A percentile compares a stretch with the other conserved stretches of the same genome.
Conservation (phyloP, 139 green algal genomes). For the Raphidocelis subcapitata region DNA sequence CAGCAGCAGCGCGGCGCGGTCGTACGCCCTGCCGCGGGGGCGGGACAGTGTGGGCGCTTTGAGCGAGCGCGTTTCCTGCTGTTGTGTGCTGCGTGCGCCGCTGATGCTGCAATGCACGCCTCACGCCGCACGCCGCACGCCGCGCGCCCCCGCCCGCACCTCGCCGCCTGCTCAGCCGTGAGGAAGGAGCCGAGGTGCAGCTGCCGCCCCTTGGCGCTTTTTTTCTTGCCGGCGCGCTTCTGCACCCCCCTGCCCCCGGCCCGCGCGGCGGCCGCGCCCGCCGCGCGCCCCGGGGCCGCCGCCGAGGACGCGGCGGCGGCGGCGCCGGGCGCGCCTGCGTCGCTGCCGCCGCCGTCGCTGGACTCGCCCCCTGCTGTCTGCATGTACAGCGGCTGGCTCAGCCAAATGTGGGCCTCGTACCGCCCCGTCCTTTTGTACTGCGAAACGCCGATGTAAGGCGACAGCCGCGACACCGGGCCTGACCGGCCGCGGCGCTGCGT, state of each 20-base stretch:
- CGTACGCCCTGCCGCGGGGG: slow-evolving; percentile 27
- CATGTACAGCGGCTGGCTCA: neutral
- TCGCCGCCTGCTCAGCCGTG: slow-evolving; percentile 16
- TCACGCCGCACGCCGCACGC: no score
- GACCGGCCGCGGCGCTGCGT: slow-evolving; percentile 20
- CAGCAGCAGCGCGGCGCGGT: slow-evolving; percentile 39
- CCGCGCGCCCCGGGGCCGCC: no score
- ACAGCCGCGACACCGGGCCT: slow-evolving; percentile 33
- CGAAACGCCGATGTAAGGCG: slow-evolving; percentile 35
- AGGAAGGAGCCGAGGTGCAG: slow-evolving; percentile 43
- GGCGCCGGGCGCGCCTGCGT: neutral
- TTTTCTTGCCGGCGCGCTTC: neutral
- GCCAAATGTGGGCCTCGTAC: slow-evolving; percentile 20
- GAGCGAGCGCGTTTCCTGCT: neutral
- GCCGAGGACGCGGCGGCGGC: neutral
- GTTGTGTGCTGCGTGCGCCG: neutral
- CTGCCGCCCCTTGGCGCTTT: slow-evolving; percentile 32
- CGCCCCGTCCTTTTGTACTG: slow-evolving; percentile 43
- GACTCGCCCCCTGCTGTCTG: neutral
- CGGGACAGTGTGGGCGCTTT: neutral
- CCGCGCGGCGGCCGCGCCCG: no score
- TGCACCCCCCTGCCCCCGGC: no score
- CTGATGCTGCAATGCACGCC: neutral
- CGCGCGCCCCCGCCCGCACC: slow-evolving; percentile 1
- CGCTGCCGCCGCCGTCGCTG: neutral